Conservation (phyloP, 2,329 filamentous ascomycete genomes). For the Aspergillus neotritici region DNA sequence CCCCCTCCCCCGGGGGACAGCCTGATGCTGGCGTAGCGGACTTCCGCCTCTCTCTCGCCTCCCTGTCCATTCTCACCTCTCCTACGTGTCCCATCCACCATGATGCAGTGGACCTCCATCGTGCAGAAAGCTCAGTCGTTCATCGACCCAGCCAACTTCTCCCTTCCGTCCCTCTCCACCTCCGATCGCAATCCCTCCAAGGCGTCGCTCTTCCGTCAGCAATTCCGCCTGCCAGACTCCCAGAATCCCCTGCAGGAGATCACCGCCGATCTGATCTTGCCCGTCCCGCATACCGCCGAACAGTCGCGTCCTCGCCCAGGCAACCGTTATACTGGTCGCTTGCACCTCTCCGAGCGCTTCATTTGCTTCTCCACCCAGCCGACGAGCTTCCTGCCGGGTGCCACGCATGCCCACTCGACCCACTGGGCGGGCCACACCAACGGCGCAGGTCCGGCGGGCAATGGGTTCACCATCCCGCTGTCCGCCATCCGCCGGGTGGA, state of each 20-base stretch:
- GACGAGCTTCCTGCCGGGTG: constrained; percentile 75
- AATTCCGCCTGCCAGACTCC: constrained; percentile 88
- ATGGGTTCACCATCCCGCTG: constrained; percentile 90
- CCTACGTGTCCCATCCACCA: constrained; percentile 23
- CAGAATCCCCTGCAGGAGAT: constrained; percentile 96
- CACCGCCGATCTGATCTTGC: constrained; percentile 87
- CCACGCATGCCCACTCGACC: constrained; percentile 72
- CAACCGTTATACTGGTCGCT: constrained; percentile 84
- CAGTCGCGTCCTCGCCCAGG: constrained; percentile 54
- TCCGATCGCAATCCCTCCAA: constrained; percentile 82
- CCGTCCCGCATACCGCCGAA: constrained; percentile 59
- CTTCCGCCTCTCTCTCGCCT: neutral
- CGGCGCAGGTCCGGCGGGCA: constrained; percentile 84
- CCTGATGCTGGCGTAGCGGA: too few relatives aligned
- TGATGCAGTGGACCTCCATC: constrained; percentile 68
- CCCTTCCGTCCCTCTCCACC: constrained; percentile 64
- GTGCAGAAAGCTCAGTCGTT: constrained; percentile 94
- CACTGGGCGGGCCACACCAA: constrained; percentile 89
- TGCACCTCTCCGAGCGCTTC: constrained; percentile 90
- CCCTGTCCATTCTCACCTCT: neutral
- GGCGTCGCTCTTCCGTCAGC: constrained; percentile 84
- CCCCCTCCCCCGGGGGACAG: neutral
- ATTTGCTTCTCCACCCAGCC: constrained; percentile 95
- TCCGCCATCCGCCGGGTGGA: constrained; percentile 90
- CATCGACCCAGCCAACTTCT: constrained; percentile 81